These are phyloP conservation scores for Acanthochlamys bracteata DNA, from an alignment of 106 monocot species.

Conservation along the genomic window DNA sequence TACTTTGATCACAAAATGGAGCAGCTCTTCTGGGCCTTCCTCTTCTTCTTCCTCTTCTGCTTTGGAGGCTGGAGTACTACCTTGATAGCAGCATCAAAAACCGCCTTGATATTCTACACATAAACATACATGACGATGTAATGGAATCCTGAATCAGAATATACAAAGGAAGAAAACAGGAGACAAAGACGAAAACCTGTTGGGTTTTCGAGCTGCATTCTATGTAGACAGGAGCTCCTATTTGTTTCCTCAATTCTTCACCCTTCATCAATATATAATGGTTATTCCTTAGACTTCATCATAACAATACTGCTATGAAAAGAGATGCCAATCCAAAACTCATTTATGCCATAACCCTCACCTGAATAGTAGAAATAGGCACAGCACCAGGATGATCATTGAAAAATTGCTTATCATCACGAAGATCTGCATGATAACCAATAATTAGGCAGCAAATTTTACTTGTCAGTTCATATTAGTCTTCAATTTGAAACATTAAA, in stretches of 20 bases:
- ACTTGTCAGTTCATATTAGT: too few relatives aligned
- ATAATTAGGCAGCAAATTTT: background rate
- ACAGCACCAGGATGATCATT: slow-evolving; percentile 53
- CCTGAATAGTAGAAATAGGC: slow-evolving; percentile 47
- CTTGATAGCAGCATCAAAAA: slow-evolving; percentile 60
- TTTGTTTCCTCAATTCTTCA: slow-evolving; percentile 34
- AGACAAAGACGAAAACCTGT: slow-evolving; percentile 13
- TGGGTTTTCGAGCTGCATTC: slow-evolving; percentile 54
- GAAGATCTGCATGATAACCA: slow-evolving; percentile 33
- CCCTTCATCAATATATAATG: slow-evolving; percentile 13
- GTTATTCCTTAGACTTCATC: background rate
- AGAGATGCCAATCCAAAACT: background rate
- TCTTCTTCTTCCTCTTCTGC: slow-evolving; percentile 54
- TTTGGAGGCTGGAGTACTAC: slow-evolving; percentile 67
- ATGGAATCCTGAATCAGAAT: background rate
- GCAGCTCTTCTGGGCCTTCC: slow-evolving; percentile 46
- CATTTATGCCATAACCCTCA: background rate
- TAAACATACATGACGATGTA: background rate
- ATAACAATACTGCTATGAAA: background rate
- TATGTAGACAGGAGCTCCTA: slow-evolving; percentile 32
- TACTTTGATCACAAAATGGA: slow-evolving; percentile 33
- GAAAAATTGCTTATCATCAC: slow-evolving; percentile 51
- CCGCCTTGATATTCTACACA: slow-evolving; percentile 53
- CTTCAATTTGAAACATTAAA: background rate
- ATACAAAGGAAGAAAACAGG: background rate